Conservation (phyloP, 2,329 filamentous ascomycete genomes). For the Penicillium sp. region DNA sequence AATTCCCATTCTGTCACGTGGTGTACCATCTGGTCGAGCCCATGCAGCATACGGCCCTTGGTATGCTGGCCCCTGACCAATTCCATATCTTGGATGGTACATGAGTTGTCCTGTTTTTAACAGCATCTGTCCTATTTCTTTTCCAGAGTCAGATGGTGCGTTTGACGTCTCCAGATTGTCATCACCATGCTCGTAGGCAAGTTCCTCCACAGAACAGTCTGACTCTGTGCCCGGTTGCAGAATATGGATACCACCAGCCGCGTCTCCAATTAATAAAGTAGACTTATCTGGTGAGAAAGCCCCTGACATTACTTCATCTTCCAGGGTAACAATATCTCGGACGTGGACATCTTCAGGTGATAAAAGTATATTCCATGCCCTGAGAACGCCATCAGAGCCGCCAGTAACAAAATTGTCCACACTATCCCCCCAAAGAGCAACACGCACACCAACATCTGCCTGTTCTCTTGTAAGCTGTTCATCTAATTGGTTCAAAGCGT, state of each 20-base stretch:
- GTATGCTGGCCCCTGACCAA: constrained; percentile 39
- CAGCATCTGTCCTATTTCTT: constrained; percentile 23
- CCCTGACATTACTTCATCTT: constrained; percentile 56
- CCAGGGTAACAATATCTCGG: constrained; percentile 46
- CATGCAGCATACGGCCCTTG: constrained; percentile 38
- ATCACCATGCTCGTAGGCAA: constrained; percentile 22
- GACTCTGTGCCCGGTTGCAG: constrained; percentile 37
- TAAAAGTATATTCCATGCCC: constrained; percentile 56
- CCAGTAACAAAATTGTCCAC: constrained; percentile 55
- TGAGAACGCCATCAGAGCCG: constrained; percentile 58
- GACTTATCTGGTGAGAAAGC: constrained; percentile 54
- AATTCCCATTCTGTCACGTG: constrained; percentile 19
- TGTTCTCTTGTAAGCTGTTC: constrained; percentile 41
- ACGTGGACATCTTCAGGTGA: constrained; percentile 50
- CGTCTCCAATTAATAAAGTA: constrained; percentile 56
- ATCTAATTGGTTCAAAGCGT: constrained; percentile 46
- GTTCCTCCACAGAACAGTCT: constrained; percentile 18
- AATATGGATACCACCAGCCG: constrained; percentile 52
- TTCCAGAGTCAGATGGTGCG: constrained; percentile 23
- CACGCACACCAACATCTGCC: constrained; percentile 55
- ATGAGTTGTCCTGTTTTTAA: constrained; percentile 32
- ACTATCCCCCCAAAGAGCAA: constrained; percentile 55
- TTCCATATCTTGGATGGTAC: constrained; percentile 34
- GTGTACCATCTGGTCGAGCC: constrained; percentile 29
- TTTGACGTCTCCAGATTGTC: constrained; percentile 8